phyloP scores from a whole-genome alignment of 768 basidiomycete genomes.

The Ephemerocybe angulata region DNA sequence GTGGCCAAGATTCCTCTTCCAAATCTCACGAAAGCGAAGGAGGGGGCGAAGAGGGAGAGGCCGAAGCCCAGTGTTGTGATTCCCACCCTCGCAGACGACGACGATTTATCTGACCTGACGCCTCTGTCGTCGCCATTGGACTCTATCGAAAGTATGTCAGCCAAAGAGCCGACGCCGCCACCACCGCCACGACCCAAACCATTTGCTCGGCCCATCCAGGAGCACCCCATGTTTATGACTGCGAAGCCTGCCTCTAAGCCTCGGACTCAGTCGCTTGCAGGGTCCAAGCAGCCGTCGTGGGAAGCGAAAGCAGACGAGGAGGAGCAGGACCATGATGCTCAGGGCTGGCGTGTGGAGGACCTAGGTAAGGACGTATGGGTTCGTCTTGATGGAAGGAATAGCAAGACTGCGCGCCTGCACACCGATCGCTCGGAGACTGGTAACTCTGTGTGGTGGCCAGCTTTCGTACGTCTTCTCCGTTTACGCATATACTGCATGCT shows the following conservation, averaged over 20 bases:
- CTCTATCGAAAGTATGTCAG: background rate
- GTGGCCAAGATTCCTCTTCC: background rate
- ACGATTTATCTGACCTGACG: conserved; percentile 15
- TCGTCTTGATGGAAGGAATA: conserved; percentile 38
- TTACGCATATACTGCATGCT: conserved; percentile 5
- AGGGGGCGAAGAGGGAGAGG: background rate
- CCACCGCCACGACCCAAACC: background rate
- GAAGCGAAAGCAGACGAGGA: background rate
- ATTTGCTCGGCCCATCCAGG: background rate
- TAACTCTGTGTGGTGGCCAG: conserved; percentile 66
- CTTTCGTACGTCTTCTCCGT: conserved; percentile 42
- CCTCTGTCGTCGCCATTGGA: conserved; percentile 12
- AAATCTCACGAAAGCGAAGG: background rate
- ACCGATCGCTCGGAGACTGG: conserved; percentile 24
- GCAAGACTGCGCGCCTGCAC: conserved; percentile 23
- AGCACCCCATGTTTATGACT: conserved; percentile 5
- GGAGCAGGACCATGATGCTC: background rate
- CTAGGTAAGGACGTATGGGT: conserved; percentile 51
- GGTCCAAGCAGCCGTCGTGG: conserved; percentile 1
- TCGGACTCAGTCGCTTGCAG: background rate
- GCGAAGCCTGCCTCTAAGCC: background rate
- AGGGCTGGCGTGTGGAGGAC: conserved; percentile 20
- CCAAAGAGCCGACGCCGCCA: too few relatives aligned
- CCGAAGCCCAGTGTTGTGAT: background rate
- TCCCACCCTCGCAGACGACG: background rate